phyloP scores from a whole-genome alignment of 2,329 filamentous ascomycete species.

The Ceratocystis cubensis region DNA sequence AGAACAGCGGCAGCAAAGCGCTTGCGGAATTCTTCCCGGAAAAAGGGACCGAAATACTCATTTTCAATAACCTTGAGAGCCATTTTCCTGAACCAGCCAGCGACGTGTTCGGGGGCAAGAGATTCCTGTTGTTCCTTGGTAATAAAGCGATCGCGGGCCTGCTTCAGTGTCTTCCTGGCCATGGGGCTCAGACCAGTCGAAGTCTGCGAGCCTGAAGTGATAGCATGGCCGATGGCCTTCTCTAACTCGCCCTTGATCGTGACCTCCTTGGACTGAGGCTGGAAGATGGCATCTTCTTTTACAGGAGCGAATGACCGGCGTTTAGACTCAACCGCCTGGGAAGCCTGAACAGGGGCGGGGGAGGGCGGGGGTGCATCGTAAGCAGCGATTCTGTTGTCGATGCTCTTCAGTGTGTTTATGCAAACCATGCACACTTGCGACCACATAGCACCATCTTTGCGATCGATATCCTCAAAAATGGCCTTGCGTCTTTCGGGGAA shows the following conservation, averaged over 20 bases:
- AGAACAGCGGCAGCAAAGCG: constrained; percentile 56
- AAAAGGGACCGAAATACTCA: constrained; percentile 49
- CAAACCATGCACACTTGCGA: constrained; percentile 61
- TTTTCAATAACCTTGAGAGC: constrained; percentile 36
- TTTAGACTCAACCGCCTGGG: constrained; percentile 26
- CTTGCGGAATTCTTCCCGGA: constrained; percentile 56
- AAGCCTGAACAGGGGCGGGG: constrained; percentile 21
- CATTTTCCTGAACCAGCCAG: constrained; percentile 37
- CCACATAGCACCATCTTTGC: constrained; percentile 68
- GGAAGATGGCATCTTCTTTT: constrained; percentile 36
- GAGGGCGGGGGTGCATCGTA: constrained; percentile 32
- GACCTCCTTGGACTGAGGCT: constrained; percentile 29
- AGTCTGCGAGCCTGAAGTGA: constrained; percentile 36
- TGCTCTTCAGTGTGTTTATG: constrained; percentile 52
- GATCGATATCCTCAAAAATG: constrained; percentile 80
- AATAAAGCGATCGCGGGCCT: constrained; percentile 37
- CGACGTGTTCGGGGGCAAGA: constrained; percentile 38
- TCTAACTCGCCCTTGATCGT: constrained; percentile 35
- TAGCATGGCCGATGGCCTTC: constrained; percentile 34
- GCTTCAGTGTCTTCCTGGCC: constrained; percentile 38
- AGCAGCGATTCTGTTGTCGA: constrained; percentile 55
- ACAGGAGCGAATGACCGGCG: constrained; percentile 32
- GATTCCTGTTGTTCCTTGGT: constrained; percentile 43
- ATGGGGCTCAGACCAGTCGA: constrained; percentile 38
- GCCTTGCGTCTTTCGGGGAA: constrained; percentile 64